Evolutionary conservation across 257 asterid species (phyloP).

Genomic region (Perilla frutescens): DNA sequence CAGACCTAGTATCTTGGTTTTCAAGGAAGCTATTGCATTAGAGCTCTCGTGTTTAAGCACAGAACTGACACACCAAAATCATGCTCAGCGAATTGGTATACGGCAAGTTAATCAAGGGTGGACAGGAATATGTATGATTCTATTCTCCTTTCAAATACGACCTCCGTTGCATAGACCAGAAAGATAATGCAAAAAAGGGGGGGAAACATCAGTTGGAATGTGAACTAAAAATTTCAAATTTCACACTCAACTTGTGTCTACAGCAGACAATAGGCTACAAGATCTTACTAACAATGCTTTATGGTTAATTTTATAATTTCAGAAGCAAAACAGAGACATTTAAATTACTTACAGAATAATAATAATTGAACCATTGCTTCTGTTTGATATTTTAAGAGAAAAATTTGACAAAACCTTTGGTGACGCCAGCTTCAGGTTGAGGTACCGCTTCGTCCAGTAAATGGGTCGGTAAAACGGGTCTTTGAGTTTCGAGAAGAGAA

Average conservation of each 20-base stretch:
- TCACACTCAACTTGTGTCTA: neutral
- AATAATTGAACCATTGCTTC: neutral
- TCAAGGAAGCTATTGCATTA: neutral
- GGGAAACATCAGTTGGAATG: no score
- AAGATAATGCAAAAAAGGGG: neutral
- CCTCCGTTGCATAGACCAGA: neutral
- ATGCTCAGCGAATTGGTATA: neutral
- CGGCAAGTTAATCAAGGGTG: neutral
- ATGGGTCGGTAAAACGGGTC: slow-evolving; percentile 47
- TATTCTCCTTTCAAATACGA: neutral
- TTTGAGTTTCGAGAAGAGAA: slow-evolving; percentile 55
- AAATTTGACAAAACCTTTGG: slow-evolving; percentile 39
- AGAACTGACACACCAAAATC: neutral
- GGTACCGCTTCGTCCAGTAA: slow-evolving; percentile 39
- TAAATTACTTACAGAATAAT: no score
- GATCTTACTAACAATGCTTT: no score
- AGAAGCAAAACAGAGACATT: neutral
- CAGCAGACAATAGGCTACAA: no score
- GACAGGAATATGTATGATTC: neutral
- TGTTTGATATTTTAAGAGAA: neutral
- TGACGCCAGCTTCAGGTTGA: slow-evolving; percentile 36
- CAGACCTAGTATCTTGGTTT: neutral
- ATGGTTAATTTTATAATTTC: no score
- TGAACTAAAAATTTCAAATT: slow-evolving; percentile 3
- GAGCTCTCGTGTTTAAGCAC: neutral